A percentile compares a stretch with the other conserved stretches of the same genome.
Conservation (phyloP, 345 rosid genomes). For the Gossypium anomalum region DNA sequence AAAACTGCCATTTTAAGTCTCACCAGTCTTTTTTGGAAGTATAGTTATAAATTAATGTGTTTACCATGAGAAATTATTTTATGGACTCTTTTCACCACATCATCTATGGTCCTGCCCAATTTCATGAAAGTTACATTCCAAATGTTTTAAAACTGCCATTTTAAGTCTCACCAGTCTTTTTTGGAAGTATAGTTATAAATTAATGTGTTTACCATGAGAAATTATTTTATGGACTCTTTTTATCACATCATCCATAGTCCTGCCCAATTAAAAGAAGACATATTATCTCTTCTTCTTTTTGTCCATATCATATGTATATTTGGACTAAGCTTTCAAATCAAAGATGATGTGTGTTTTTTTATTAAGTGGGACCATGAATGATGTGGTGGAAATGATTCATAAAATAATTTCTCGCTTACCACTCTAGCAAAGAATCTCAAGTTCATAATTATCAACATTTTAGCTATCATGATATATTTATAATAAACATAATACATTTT, state of each 20-base stretch:
- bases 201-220: too few species aligned
- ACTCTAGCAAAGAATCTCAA: neutral
- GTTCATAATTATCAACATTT: neutral
- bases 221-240: too few species aligned
- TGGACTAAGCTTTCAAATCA: too few species aligned
- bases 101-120: too few species aligned
- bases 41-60: neutral
- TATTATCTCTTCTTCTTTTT: too few species aligned
- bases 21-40: neutral
- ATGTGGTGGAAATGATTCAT: too few species aligned
- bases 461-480: neutral
- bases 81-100: too few species aligned
- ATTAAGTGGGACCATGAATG: too few species aligned
- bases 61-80: too few species aligned
- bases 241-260: too few species aligned
- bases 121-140: neutral
- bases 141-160: neutral
- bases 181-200: slow-evolving; percentile 1
- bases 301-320: too few species aligned
- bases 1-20: neutral
- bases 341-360: too few species aligned
- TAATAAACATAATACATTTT: neutral
- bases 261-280: neutral
- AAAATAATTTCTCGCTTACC: neutral
- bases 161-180: neutral